A percentile compares a stretch with the other conserved stretches of the same genome.
Evolutionary conservation across 352 stramenopile species (phyloP).

Genomic region (Pythium rishiriense): DNA sequence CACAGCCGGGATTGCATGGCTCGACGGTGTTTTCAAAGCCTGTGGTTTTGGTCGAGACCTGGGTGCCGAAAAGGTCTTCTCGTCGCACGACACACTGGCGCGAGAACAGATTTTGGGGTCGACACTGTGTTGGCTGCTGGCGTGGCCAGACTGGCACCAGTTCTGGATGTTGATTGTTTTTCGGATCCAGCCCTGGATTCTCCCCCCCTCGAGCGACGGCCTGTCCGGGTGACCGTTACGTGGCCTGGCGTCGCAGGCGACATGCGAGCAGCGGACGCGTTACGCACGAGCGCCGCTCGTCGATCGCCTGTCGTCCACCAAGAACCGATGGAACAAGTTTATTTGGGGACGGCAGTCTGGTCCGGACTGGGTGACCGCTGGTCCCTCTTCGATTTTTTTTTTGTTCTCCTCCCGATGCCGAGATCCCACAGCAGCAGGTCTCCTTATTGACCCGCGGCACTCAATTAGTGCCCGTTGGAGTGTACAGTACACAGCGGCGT

Average conservation of each 20-base stretch:
- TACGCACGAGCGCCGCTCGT: neutral
- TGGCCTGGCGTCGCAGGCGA: conserved; percentile 4
- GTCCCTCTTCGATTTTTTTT: neutral
- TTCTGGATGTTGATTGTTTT: too few species aligned
- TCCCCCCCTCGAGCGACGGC: neutral
- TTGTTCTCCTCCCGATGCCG: neutral
- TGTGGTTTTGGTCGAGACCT: too few species aligned
- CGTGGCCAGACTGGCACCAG: too few species aligned
- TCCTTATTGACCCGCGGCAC: too few species aligned
- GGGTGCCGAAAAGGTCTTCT: neutral
- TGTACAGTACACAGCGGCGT: neutral
- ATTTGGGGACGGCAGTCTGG: too few species aligned
- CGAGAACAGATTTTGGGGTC: too few species aligned
- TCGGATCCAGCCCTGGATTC: too few species aligned
- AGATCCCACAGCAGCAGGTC: too few species aligned
- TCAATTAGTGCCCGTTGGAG: neutral
- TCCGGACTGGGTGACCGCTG: too few species aligned
- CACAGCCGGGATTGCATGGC: neutral
- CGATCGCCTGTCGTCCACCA: neutral
- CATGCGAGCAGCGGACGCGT: conserved; percentile 3
- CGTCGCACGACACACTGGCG: neutral
- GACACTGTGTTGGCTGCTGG: too few species aligned
- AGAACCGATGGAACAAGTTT: too few species aligned
- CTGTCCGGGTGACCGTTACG: neutral
- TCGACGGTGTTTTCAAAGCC: neutral